phyloP scores from a whole-genome alignment of 306 rosid species.

The Astragalus glycyphyllos region DNA sequence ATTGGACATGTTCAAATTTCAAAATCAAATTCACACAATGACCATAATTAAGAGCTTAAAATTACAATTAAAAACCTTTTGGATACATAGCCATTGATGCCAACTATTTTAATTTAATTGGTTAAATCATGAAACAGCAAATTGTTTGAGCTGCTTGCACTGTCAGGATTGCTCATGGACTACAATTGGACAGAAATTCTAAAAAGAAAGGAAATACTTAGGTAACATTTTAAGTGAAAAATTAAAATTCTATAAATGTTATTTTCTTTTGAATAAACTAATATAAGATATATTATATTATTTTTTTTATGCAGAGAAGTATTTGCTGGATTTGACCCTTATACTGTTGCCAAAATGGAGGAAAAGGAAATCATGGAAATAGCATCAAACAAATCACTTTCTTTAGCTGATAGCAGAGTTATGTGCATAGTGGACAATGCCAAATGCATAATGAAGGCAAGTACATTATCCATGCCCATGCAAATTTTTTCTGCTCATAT shows the following conservation, averaged over 20 bases:
- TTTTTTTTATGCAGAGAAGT: slow-evolving; percentile 63
- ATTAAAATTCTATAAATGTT: not conserved
- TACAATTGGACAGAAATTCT: slow-evolving; percentile 98
- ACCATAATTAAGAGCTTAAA: no score
- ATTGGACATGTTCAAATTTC: no score
- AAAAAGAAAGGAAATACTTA: slow-evolving; percentile 76
- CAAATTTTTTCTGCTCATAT: not conserved
- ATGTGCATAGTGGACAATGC: slow-evolving; percentile 92
- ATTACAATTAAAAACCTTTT: no score
- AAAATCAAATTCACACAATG: no score
- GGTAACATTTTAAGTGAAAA: slow-evolving; percentile 51
- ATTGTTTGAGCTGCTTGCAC: slow-evolving; percentile 94
- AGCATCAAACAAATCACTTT: slow-evolving; percentile 70
- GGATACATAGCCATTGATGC: not conserved
- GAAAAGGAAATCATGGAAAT: slow-evolving; percentile 78
- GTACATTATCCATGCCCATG: not conserved
- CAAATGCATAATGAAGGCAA: slow-evolving; percentile 91
- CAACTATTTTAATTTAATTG: not conserved
- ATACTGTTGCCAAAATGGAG: slow-evolving; percentile 82
- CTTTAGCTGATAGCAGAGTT: slow-evolving; percentile 77
- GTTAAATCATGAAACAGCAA: slow-evolving; percentile 57
- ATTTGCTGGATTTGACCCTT: slow-evolving; percentile 78
- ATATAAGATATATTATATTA: not conserved
- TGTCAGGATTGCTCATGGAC: slow-evolving; percentile 96
- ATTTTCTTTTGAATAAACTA: not conserved